Conservation (phyloP, 2,329 filamentous ascomycete species). For the Metarhizium sp. region DNA sequence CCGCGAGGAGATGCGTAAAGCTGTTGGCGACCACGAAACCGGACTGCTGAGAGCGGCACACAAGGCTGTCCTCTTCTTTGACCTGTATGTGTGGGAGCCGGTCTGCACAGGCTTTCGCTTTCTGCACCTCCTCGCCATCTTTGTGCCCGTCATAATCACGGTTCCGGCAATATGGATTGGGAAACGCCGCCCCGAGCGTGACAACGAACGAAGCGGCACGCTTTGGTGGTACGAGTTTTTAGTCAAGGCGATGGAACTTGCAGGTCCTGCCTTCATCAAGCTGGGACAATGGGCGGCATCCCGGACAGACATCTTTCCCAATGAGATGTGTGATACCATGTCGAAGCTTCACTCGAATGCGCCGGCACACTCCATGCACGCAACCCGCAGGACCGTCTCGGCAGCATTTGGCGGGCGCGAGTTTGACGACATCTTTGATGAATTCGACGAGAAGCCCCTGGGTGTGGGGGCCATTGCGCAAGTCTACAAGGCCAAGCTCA, state of each 20-base stretch:
- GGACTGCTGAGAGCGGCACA: constrained; percentile 50
- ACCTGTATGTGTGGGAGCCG: constrained; percentile 72
- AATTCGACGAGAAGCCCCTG: constrained; percentile 82
- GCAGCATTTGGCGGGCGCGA: constrained; percentile 69
- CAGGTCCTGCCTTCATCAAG: constrained; percentile 96
- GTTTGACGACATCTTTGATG: constrained; percentile 92
- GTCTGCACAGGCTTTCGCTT: constrained; percentile 83
- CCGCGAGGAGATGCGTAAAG: constrained; percentile 64
- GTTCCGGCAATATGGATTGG: constrained; percentile 80
- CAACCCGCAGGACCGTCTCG: constrained; percentile 70
- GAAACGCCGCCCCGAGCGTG: constrained; percentile 46
- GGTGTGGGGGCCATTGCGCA: constrained; percentile 96
- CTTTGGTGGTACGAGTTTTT: constrained; percentile 93
- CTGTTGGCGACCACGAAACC: constrained; percentile 51
- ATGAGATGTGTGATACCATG: constrained; percentile 86
- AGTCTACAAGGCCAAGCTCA: constrained; percentile 92
- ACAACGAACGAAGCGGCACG: constrained; percentile 71
- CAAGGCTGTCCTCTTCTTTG: constrained; percentile 55
- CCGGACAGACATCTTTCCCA: constrained; percentile 90
- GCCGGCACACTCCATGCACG: constrained; percentile 75
- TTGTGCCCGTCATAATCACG: constrained; percentile 77
- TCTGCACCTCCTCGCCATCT: constrained; percentile 76
- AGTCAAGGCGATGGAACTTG: constrained; percentile 81
- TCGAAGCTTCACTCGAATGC: constrained; percentile 91
- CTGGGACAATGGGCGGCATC: constrained; percentile 98